Conservation (phyloP, 2,329 filamentous ascomycete species). For the Coleophoma crateriformis region DNA sequence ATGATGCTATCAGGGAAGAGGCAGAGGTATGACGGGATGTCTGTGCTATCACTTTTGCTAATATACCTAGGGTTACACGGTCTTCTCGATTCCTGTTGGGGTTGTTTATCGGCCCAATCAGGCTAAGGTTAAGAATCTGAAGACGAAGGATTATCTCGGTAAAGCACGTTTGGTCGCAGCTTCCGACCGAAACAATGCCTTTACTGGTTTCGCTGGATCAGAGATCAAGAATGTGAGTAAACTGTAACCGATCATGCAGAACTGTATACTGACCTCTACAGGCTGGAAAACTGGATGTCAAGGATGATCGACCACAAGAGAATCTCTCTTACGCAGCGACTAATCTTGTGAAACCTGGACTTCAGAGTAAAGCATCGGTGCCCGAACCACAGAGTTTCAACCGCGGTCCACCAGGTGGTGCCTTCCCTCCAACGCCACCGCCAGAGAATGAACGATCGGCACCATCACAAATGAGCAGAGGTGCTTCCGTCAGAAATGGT, state of each 20-base stretch:
- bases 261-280: slow-evolving; percentile 22
- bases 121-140: slow-evolving; percentile 96
- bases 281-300: slow-evolving; percentile 47
- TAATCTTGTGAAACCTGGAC: slow-evolving; percentile 83
- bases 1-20: slow-evolving; percentile 89
- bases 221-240: slow-evolving; percentile 67
- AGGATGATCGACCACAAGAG: slow-evolving; percentile 77
- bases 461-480: slow-evolving; percentile 38
- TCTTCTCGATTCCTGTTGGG: slow-evolving; percentile 96
- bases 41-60: slow-evolving; percentile 5
- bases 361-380: slow-evolving; percentile 60
- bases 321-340: slow-evolving; percentile 88
- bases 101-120: slow-evolving; percentile 94
- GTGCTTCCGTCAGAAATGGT: slow-evolving; percentile 56
- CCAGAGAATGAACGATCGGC: slow-evolving; percentile 72
- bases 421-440: slow-evolving; percentile 97
- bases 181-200: slow-evolving; percentile 73
- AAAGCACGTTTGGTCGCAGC: slow-evolving; percentile 92
- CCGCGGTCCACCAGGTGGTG: slow-evolving; percentile 45
- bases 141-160: slow-evolving; percentile 95
- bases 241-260: not conserved
- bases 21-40: slow-evolving; percentile 62
- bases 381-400: slow-evolving; percentile 70
- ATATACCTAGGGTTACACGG: slow-evolving; percentile 75
- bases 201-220: slow-evolving; percentile 74